Base-by-base conservation (phyloP, 768 basidiomycete genomes). In the Termitomyces sp. region DNA sequence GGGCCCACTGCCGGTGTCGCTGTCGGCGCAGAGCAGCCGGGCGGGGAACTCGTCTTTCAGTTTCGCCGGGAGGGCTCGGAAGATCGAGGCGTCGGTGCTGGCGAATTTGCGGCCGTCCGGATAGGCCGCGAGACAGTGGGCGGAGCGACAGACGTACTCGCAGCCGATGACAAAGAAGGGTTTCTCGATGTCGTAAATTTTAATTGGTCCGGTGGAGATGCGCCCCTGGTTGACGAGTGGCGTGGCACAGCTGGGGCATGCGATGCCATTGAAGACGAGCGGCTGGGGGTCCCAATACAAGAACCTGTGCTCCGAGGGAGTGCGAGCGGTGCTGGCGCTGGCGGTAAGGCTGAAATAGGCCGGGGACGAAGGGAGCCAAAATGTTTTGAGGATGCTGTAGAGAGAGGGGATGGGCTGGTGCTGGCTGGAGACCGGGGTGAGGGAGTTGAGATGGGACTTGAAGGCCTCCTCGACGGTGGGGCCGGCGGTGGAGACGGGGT, bases 241-340 rank as follows among this genome's bases (percentile, higher is more conserved):
- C 5, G 78, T 66, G 7, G 81, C 72, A 66, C 91, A 93, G 45
- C 67, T 76, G 0, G 89, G 88, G 63, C 91, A 93, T 1, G 83
- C 77, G 46, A 93, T 88, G 4, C 91, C 91, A 60, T 91, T 89
- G 75, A 92, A 89, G 9, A 91, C 84, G 49, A 93, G 82, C 0
- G 90, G 88, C 51, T 86, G 85, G 0, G 91, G 91, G 61, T 93
- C 91, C 91, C 91, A 93, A 64, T 89, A 93, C n/a, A 93, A 74
- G 72, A 93, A 93, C 4, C 82, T 83, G 62, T 91, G 86, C 55
- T 89, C 85, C 6, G 87, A 85, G 2, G 87, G 84, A 0, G 83
- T 87, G 41, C 88, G 84, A 12, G 86, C 77, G 7, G 80, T 82
- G 11, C 84, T 83, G 0, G 87, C 80, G 1, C 88, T 89, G 27